Conservation (phyloP, 177 flowering plant genomes). For the Vitis hybrid region DNA sequence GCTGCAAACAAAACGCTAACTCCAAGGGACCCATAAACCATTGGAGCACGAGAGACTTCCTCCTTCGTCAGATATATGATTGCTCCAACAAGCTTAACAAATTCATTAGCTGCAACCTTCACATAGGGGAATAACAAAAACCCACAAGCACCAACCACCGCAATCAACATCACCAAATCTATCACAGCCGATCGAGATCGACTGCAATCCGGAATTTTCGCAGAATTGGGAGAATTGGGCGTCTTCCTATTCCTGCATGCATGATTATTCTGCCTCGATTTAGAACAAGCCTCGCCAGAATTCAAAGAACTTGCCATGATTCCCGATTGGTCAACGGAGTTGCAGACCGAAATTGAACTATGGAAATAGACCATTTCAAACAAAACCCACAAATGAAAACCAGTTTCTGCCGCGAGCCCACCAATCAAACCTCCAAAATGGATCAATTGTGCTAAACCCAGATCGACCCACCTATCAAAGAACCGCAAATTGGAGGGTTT, state of each 20-base stretch:
- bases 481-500: neutral
- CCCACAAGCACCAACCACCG: slow-evolving; percentile 69
- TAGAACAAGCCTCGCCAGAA: slow-evolving; percentile 22
- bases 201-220: slow-evolving; percentile 46
- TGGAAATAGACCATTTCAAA: slow-evolving; percentile 50
- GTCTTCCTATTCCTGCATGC: slow-evolving; percentile 30
- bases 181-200: slow-evolving; percentile 56
- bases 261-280: slow-evolving; percentile 34
- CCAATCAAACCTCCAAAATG: slow-evolving; percentile 6
- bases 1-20: slow-evolving; percentile 46
- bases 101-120: slow-evolving; percentile 24
- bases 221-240: slow-evolving; percentile 30
- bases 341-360: slow-evolving; percentile 38
- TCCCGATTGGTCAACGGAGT: slow-evolving; percentile 41
- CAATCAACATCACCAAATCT: slow-evolving; percentile 71
- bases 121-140: slow-evolving; percentile 65
- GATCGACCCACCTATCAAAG: slow-evolving; percentile 21
- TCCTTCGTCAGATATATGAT: slow-evolving; percentile 31
- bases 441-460: slow-evolving; percentile 7
- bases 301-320: slow-evolving; percentile 39
- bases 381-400: slow-evolving; percentile 7
- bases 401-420: neutral
- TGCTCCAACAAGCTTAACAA: slow-evolving; percentile 25
- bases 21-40: slow-evolving; percentile 57
- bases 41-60: slow-evolving; percentile 54